phyloP scores from a whole-genome alignment of 1,284 basidiomycete species.

The Trichosporon asahii region DNA sequence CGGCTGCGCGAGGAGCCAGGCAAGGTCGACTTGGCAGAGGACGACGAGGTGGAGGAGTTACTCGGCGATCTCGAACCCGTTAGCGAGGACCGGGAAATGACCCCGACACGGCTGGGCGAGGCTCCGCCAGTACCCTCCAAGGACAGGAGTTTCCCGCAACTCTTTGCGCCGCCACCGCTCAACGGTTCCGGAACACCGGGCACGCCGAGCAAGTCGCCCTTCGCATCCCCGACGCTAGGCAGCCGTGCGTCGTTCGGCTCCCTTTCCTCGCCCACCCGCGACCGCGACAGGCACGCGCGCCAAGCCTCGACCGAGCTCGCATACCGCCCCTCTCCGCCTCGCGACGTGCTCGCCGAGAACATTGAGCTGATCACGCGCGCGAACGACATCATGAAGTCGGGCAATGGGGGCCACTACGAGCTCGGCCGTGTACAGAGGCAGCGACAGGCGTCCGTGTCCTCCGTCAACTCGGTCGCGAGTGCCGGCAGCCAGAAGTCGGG shows the following conservation, averaged over 20 bases:
- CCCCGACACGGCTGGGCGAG: constrained; percentile 6
- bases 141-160: not conserved
- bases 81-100: constrained; percentile 5
- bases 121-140: not conserved
- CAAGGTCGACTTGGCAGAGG: constrained; percentile 17
- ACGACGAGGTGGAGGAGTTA: constrained; percentile 17
- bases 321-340: not conserved
- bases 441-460: constrained; percentile 15
- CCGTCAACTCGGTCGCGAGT: not conserved
- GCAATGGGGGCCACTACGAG: constrained; percentile 17
- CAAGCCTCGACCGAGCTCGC: constrained; percentile 1
- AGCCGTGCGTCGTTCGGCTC: not conserved
- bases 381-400: not conserved
- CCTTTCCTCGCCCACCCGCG: not conserved
- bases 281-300: not conserved
- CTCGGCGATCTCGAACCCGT: not conserved
- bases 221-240: not conserved
- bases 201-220: not conserved
- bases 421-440: constrained; percentile 24
- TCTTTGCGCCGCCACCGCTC: not conserved
- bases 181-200: not conserved
- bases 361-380: constrained; percentile 3
- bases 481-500: not conserved
- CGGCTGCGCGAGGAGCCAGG: constrained; percentile 17
- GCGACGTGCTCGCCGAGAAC: constrained; percentile 1